These are phyloP conservation scores for Nemania sp. DNA, from an alignment of 2,329 filamentous ascomycete genomes.

Conservation along the genomic window DNA sequence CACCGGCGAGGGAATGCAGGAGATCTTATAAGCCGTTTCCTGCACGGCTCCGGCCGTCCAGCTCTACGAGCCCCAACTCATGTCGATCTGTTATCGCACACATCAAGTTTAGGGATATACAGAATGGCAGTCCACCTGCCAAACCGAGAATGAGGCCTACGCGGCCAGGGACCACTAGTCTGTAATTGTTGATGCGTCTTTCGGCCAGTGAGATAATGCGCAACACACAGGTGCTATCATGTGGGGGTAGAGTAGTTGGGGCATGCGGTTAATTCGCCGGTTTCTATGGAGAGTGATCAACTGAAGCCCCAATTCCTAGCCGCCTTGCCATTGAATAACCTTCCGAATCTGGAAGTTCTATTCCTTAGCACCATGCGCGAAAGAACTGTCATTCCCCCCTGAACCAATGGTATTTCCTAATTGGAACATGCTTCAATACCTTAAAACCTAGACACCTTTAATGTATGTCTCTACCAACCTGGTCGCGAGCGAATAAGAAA, in stretches of 20 bases:
- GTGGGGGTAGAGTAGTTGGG: neutral
- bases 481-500: too few species aligned
- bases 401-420: too few species aligned
- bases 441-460: too few species aligned
- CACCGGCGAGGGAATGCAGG: neutral
- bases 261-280: conserved; percentile 2
- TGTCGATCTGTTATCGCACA: conserved; percentile 3
- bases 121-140: conserved; percentile 10
- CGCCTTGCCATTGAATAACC: conserved; percentile 3
- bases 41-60: conserved; percentile 11
- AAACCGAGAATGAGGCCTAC: conserved; percentile 18
- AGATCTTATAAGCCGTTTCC: neutral
- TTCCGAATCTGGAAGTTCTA: conserved; percentile 18
- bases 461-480: too few species aligned
- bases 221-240: neutral
- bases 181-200: neutral
- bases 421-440: too few species aligned
- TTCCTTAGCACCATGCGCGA: too few species aligned
- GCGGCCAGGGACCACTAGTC: conserved; percentile 5
- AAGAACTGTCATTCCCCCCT: too few species aligned
- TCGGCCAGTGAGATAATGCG: neutral
- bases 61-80: neutral
- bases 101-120: neutral
- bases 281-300: neutral
- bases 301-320: neutral